phyloP scores from a whole-genome alignment of 1,284 basidiomycete genomes.

The Pseudozyma sp. region DNA sequence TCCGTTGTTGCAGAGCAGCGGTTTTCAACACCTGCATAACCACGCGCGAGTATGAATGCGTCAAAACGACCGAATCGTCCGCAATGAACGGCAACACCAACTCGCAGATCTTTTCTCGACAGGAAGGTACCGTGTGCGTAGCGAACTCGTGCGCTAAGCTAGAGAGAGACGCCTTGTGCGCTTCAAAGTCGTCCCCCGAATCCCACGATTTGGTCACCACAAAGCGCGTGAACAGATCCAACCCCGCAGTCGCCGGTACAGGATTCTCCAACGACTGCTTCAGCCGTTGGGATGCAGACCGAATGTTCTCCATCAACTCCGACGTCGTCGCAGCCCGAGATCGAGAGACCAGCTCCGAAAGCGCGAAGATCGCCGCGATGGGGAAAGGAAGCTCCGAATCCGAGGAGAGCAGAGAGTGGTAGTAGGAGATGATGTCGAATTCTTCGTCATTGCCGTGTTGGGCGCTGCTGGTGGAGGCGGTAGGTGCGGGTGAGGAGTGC shows the following conservation, averaged over 20 bases:
- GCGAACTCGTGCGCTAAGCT: conserved; percentile 82
- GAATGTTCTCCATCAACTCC: conserved; percentile 84
- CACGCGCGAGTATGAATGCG: conserved; percentile 94
- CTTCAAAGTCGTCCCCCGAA: conserved; percentile 80
- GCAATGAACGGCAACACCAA: conserved; percentile 91
- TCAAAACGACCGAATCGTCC: conserved; percentile 89
- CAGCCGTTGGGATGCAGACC: conserved; percentile 78
- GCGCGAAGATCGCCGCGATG: conserved; percentile 83
- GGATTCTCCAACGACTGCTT: conserved; percentile 79
- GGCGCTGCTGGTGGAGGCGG: neutral
- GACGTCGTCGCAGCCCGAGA: conserved; percentile 89
- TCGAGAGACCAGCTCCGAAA: conserved; percentile 80
- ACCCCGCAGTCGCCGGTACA: conserved; percentile 87
- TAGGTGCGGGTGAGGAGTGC: conserved; percentile 9
- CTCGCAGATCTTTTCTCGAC: conserved; percentile 88
- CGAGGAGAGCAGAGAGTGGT: conserved; percentile 53
- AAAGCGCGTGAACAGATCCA: conserved; percentile 88
- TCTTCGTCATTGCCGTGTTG: conserved; percentile 8
- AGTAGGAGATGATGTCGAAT: conserved; percentile 61
- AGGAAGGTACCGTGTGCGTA: conserved; percentile 71
- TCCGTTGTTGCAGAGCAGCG: conserved; percentile 78
- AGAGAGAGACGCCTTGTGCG: conserved; percentile 83
- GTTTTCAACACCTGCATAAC: conserved; percentile 91
- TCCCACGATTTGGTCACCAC: conserved; percentile 87
- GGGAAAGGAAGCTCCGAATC: conserved; percentile 80